phyloP scores from a whole-genome alignment of 192 early-diverging fungal genomes.

The Coemansia sp. region DNA sequence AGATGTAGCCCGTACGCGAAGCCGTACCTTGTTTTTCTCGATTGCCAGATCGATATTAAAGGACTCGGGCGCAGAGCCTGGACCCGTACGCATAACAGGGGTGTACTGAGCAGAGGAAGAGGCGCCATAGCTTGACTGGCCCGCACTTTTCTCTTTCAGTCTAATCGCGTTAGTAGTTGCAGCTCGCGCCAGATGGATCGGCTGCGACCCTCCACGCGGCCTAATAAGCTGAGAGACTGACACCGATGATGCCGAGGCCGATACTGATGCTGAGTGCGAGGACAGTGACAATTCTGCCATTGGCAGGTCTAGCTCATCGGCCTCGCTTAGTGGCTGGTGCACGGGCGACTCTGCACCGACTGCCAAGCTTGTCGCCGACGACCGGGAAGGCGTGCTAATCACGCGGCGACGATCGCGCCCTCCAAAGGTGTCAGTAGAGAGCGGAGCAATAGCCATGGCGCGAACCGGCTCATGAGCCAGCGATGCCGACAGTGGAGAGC shows the following conservation, averaged over 20 bases:
- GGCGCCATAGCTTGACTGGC: not conserved
- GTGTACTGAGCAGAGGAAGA: not conserved
- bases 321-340: constrained; percentile 1
- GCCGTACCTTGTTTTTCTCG: constrained; percentile 14
- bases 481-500: constrained; percentile 10
- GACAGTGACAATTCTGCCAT: constrained; percentile 1
- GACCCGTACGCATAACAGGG: not conserved
- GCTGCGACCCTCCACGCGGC: constrained; percentile 47
- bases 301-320: not conserved
- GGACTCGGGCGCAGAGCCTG: constrained; percentile 45
- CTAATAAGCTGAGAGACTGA: constrained; percentile 16
- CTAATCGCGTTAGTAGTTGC: constrained; percentile 52
- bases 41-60: constrained; percentile 30
- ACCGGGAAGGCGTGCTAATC: not conserved
- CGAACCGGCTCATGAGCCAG: not conserved
- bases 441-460: not conserved
- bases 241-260: constrained; percentile 2
- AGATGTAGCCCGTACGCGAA: constrained; percentile 37
- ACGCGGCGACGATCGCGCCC: not conserved
- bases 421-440: not conserved
- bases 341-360: not conserved
- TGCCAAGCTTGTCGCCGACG: not conserved
- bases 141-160: constrained; percentile 32
- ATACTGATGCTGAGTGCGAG: not conserved
- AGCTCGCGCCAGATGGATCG: constrained; percentile 39